Evolutionary conservation across 805 yeast genomes (phyloP).

Genomic region (Candida krabiensis): DNA sequence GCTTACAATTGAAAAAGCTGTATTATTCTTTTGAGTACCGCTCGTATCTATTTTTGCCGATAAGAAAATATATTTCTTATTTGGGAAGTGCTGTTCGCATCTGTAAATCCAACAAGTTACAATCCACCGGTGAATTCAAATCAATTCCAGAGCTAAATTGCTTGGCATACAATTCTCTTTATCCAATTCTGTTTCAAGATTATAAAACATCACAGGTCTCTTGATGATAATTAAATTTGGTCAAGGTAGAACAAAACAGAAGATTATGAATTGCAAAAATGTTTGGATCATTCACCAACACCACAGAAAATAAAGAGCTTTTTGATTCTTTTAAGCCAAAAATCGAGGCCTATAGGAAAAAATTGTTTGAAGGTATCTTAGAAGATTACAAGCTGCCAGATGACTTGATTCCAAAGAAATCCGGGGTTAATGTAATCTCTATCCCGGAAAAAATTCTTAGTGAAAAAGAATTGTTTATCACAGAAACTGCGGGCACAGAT

Average conservation of each 20-base stretch:
- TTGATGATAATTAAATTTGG: no score
- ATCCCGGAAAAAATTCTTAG: constrained; percentile 34
- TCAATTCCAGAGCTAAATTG: no score
- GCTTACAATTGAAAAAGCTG: background rate
- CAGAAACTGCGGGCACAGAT: constrained; percentile 38
- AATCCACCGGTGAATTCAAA: no score
- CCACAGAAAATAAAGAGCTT: constrained; percentile 21
- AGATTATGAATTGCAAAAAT: no score
- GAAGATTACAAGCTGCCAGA: constrained; percentile 26
- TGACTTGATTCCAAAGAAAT: constrained; percentile 13
- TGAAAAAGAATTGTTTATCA: constrained; percentile 40
- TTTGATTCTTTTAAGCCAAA: constrained; percentile 34
- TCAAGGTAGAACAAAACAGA: no score
- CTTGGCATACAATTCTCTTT: no score
- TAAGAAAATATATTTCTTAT: background rate
- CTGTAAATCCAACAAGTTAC: no score
- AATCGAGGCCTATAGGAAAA: constrained; percentile 31
- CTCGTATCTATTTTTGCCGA: no score
- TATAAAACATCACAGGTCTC: no score
- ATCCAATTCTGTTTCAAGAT: no score
- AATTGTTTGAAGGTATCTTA: constrained; percentile 27
- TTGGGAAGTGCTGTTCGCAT: constrained; percentile 1
- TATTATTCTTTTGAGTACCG: no score
- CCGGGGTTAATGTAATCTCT: constrained; percentile 26
- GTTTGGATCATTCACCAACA: constrained; percentile 16